Conservation (phyloP, 805 yeast species). For the Nakazawaea populi region DNA sequence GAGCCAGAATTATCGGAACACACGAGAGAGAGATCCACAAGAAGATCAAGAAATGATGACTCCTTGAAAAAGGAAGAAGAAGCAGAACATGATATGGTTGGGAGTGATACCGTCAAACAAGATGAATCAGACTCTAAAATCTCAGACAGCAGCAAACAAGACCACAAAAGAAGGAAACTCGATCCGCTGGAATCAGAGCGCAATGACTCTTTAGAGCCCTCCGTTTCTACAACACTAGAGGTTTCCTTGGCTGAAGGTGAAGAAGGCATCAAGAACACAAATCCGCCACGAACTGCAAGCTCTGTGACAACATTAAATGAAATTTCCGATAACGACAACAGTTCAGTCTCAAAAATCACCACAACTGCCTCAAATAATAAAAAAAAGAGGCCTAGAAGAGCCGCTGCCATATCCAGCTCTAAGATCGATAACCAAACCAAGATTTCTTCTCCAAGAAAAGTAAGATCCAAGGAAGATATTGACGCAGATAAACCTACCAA, state of each 20-base stretch:
- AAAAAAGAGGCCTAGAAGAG: constrained; percentile 15
- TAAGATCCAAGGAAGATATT: constrained; percentile 28
- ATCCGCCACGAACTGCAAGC: not conserved
- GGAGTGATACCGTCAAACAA: not conserved
- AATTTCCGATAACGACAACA: constrained; percentile 7
- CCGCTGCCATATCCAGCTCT: constrained; percentile 8
- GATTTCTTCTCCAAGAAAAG: constrained; percentile 13
- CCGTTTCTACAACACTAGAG: not conserved
- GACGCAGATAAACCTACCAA: constrained; percentile 66
- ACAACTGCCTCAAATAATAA: not conserved
- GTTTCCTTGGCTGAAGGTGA: not conserved
- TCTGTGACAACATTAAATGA: not conserved
- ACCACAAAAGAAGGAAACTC: not conserved
- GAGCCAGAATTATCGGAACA: constrained; percentile 26
- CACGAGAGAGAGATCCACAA: constrained; percentile 20
- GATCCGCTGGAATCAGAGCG: not conserved
- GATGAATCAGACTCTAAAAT: not conserved
- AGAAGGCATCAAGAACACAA: not conserved
- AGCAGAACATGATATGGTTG: not conserved
- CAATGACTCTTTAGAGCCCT: not conserved
- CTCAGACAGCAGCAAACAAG: constrained; percentile 4
- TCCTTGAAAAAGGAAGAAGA: constrained; percentile 8
- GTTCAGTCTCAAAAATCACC: not conserved
- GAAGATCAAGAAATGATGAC: constrained; percentile 17
- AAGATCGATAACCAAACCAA: not conserved